Conservation (phyloP, 768 basidiomycete genomes). For the Amanita thiersii region DNA sequence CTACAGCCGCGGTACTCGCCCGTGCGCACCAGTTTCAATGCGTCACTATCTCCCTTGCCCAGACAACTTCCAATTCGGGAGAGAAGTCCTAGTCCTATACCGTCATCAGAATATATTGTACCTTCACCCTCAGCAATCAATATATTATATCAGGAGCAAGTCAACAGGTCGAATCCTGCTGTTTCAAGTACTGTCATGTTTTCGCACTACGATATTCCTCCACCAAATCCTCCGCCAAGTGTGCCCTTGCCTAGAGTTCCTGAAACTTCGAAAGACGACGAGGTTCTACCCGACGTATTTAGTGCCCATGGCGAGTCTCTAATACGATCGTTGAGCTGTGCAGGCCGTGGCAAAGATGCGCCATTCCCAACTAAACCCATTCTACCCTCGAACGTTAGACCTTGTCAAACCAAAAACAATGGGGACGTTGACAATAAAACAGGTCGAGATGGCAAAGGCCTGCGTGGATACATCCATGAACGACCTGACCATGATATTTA, state of each 20-base stretch:
- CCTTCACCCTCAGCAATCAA: slow-evolving; percentile 20
- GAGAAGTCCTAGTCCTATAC: slow-evolving; percentile 1
- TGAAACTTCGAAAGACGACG: background rate
- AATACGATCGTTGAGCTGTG: slow-evolving; percentile 1
- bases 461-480: slow-evolving; percentile 18
- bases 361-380: slow-evolving; percentile 45
- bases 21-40: background rate
- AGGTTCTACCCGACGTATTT: slow-evolving; percentile 6
- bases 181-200: slow-evolving; percentile 31
- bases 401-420: slow-evolving; percentile 1
- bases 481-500: slow-evolving; percentile 16
- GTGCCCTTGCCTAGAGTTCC: slow-evolving; percentile 34
- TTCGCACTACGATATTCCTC: slow-evolving; percentile 41
- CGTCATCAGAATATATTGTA: slow-evolving; percentile 23
- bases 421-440: slow-evolving; percentile 7
- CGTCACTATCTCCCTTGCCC: too few relatives aligned
- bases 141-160: background rate
- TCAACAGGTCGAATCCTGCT: slow-evolving; percentile 7
- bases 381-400: slow-evolving; percentile 11
- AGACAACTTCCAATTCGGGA: background rate
- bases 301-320: slow-evolving; percentile 3
- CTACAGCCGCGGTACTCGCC: background rate
- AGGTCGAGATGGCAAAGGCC: slow-evolving; percentile 1
- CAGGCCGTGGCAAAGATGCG: slow-evolving; percentile 32
- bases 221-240: slow-evolving; percentile 42